Conservation (phyloP, 2,329 filamentous ascomycete species). For the Cladorrhinum sp. region DNA sequence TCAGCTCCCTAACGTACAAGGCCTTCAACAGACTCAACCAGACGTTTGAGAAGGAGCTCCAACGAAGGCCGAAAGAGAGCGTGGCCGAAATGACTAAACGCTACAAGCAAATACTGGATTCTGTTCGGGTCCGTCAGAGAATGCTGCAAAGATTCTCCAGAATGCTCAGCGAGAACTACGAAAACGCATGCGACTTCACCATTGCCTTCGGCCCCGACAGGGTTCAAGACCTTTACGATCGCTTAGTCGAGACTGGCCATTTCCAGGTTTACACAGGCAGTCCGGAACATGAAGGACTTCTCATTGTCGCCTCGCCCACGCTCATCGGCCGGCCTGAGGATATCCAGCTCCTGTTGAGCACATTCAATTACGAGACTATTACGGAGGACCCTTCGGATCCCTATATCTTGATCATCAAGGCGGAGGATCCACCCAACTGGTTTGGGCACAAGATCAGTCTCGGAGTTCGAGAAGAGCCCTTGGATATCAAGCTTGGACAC, state of each 20-base stretch:
- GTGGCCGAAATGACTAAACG: constrained; percentile 90
- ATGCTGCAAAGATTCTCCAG: constrained; percentile 95
- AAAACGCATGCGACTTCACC: constrained; percentile 94
- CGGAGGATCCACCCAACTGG: constrained; percentile 78
- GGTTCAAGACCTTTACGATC: constrained; percentile 74
- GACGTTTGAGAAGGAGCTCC: constrained; percentile 89
- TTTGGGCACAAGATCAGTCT: constrained; percentile 72
- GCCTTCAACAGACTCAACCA: constrained; percentile 82
- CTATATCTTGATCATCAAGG: constrained; percentile 81
- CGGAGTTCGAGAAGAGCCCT: constrained; percentile 70
- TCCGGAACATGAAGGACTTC: constrained; percentile 71
- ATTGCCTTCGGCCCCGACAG: constrained; percentile 67
- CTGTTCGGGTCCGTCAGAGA: constrained; percentile 89
- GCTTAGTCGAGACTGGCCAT: constrained; percentile 77
- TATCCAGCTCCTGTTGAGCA: constrained; percentile 81
- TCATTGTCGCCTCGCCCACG: constrained; percentile 80
- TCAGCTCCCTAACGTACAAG: constrained; percentile 90
- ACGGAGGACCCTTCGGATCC: constrained; percentile 74
- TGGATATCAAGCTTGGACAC: constrained; percentile 83
- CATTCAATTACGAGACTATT: constrained; percentile 52
- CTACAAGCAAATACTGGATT: constrained; percentile 93
- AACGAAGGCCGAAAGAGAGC: constrained; percentile 78
- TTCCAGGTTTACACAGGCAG: constrained; percentile 76
- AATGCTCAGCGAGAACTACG: constrained; percentile 87
- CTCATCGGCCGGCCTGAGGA: constrained; percentile 73